phyloP scores from a whole-genome alignment of 2,329 filamentous ascomycete species.

The Trichoderma sp. region DNA sequence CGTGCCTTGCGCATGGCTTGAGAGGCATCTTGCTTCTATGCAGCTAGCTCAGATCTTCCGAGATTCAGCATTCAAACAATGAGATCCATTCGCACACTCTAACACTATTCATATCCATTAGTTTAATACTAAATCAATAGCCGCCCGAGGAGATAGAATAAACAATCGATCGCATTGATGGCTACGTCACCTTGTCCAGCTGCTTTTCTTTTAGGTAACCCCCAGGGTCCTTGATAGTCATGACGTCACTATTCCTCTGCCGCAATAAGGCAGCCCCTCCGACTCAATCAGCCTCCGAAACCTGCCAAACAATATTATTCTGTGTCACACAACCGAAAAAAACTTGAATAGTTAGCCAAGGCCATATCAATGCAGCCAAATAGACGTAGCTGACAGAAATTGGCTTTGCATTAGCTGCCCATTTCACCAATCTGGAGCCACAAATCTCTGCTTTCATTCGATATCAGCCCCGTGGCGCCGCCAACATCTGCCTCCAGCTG shows the following conservation, averaged over 20 bases:
- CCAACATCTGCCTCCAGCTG: conserved; percentile 1
- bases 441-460: background rate
- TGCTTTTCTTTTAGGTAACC: background rate
- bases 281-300: background rate
- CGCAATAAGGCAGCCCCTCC: background rate
- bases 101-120: background rate
- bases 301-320: background rate
- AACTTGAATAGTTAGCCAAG: background rate
- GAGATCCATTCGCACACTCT: background rate
- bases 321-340: background rate
- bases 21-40: background rate
- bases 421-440: background rate
- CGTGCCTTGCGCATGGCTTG: background rate
- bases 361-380: background rate
- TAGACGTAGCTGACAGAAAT: background rate
- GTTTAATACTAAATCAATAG: background rate
- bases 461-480: conserved; percentile 13
- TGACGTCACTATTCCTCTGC: background rate
- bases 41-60: background rate
- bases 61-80: background rate
- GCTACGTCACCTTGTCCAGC: background rate
- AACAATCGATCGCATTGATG: background rate
- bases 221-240: background rate
- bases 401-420: background rate
- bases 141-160: background rate